Evolutionary conservation across 2,329 filamentous ascomycete genomes (phyloP).

Genomic region (Teratosphaeria epicoccoides): DNA sequence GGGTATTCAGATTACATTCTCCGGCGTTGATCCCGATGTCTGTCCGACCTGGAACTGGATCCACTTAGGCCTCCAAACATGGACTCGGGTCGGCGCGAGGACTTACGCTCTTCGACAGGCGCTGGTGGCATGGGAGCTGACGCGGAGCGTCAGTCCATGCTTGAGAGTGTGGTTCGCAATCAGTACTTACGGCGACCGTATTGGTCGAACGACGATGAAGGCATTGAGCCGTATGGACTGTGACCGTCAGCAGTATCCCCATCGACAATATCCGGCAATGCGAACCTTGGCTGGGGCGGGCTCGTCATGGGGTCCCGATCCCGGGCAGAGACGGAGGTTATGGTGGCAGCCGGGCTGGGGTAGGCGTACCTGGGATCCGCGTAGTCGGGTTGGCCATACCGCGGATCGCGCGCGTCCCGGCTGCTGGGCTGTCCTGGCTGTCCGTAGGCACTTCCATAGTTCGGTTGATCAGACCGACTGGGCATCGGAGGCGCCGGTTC

Average conservation of each 20-base stretch:
- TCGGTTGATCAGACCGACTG: constrained; percentile 14
- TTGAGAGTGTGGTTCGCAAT: constrained; percentile 4
- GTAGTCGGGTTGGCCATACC: constrained; percentile 22
- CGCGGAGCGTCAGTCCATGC: constrained; percentile 16
- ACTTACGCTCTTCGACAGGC: background rate
- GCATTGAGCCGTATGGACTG: constrained; percentile 19
- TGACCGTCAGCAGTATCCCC: constrained; percentile 15
- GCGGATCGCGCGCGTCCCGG: constrained; percentile 17
- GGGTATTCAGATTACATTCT: background rate
- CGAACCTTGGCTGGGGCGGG: constrained; percentile 24
- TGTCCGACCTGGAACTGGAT: background rate
- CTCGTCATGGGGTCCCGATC: constrained; percentile 20
- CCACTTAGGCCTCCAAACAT: background rate
- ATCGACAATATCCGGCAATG: constrained; percentile 5
- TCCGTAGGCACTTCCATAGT: constrained; percentile 15
- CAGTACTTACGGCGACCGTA: constrained; percentile 26
- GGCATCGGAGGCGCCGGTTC: constrained; percentile 15
- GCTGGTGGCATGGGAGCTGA: constrained; percentile 10
- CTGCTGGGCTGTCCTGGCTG: constrained; percentile 7
- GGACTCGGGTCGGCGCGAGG: background rate
- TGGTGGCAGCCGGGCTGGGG: constrained; percentile 25
- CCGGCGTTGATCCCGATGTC: background rate
- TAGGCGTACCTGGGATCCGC: constrained; percentile 26
- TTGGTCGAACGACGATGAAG: constrained; percentile 18
- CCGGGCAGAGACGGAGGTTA: constrained; percentile 18